Evolutionary conservation across 2,329 filamentous ascomycete genomes (phyloP).

Genomic region (Phialocephala sp.): DNA sequence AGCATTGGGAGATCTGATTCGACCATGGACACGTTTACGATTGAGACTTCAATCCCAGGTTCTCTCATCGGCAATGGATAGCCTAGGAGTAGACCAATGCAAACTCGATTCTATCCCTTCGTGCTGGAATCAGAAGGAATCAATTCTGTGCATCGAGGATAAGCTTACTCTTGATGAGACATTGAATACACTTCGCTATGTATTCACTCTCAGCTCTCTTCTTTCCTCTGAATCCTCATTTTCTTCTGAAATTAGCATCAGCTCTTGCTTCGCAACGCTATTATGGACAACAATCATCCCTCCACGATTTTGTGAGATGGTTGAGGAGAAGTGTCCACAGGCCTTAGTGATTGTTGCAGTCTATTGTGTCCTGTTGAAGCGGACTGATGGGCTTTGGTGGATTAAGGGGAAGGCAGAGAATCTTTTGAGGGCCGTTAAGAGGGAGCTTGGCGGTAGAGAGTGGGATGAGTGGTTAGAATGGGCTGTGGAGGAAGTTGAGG

Average conservation of each 20-base stretch:
- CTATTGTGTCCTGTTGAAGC: conserved; percentile 25
- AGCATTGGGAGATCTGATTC: conserved; percentile 27
- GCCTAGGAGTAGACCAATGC: background rate
- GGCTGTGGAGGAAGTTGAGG: conserved; percentile 10
- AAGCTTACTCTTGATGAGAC: conserved; percentile 17
- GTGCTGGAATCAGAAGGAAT: too few relatives aligned
- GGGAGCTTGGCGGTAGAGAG: background rate
- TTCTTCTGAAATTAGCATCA: background rate
- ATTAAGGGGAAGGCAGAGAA: conserved; percentile 21
- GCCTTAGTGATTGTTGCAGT: conserved; percentile 23
- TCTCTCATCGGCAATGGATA: background rate
- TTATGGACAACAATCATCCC: conserved; percentile 19
- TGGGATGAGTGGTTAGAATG: conserved; percentile 23
- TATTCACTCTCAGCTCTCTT: conserved; percentile 15
- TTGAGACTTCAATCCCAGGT: background rate
- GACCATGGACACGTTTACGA: conserved; percentile 6
- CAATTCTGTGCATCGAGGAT: conserved; percentile 14
- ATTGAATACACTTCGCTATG: conserved; percentile 12
- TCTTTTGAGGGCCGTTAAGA: conserved; percentile 12
- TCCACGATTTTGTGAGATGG: conserved; percentile 19
- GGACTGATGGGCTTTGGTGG: conserved; percentile 24
- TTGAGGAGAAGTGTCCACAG: conserved; percentile 34
- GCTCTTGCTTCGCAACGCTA: conserved; percentile 15
- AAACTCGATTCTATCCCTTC: conserved; percentile 14
- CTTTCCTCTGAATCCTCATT: background rate